Base-by-base conservation (phyloP, 305 asterid genomes). In the Coffea humblotiana region DNA sequence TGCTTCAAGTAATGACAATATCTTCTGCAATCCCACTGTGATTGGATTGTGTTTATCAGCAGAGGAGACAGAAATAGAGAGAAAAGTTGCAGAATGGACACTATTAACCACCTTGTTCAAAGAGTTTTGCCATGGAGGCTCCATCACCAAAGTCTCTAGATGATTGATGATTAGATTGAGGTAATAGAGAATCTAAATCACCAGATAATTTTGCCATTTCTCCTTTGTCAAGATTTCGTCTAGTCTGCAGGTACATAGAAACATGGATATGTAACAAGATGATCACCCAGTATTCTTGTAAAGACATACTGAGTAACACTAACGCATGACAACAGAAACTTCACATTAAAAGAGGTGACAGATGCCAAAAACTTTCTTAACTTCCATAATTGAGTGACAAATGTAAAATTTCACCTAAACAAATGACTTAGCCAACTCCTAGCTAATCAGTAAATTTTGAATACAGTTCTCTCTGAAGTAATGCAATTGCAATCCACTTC, bases 1-100 rank as follows among this genome's bases (percentile, higher is more conserved):
- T 54, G 98, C 89, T 80, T 92, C 95, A 79, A 94, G 97, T 81
- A 94, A 84, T 13, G 97, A 89, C 85, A 94, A 82, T 84, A 94
- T 94, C 86, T 90, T 92, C 80, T 91, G 94, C 89, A 94, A 86
- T 61, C 97, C 98, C 84, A 94, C 98, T 92, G 88, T 82, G 60
- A 51, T 8, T 15, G 43, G 72, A 73, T 25, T 48, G n/a, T 64
- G 80, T 65, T 43, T 40, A 64, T 54, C 64, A 78, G 77, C 52
- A 71, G 78, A 16, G 35, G 3, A 25, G 15, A 15, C n/a, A 76
- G 48, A 49, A 9, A 73, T 66, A 74, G 21, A 27, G 32, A 56
- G 27, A 47, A 48, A 29, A 3, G 54, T 15, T 52, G 65, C 45
- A 66, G 32, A 19, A 70, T 25, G 61, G 37, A 51, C 18, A 21